Conservation (phyloP, 2,329 filamentous ascomycete genomes). For the Neonectria sp. region DNA sequence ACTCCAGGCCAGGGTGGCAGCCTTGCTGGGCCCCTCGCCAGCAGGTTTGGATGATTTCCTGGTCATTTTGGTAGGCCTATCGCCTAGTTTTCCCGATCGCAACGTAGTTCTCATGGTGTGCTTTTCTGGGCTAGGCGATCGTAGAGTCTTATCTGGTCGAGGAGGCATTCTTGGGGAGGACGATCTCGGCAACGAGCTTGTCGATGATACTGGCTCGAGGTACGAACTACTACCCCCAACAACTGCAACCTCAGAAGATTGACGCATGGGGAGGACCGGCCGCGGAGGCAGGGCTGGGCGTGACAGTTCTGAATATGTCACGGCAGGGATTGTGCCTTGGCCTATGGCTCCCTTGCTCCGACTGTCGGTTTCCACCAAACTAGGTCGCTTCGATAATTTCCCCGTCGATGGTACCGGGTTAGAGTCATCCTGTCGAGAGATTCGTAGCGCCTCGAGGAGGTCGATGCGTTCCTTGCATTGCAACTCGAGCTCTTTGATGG, state of each 20-base stretch:
- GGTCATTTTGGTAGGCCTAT: constrained; percentile 58
- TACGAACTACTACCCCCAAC: constrained; percentile 51
- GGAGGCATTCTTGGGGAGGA: constrained; percentile 53
- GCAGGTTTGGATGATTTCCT: constrained; percentile 60
- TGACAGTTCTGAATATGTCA: constrained; percentile 86
- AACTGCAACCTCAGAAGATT: constrained; percentile 65
- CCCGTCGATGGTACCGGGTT: constrained; percentile 35
- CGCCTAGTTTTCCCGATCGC: constrained; percentile 62
- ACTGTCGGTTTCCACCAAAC: constrained; percentile 37
- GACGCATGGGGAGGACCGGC: constrained; percentile 68
- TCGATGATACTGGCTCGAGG: constrained; percentile 30
- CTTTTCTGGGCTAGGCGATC: constrained; percentile 72
- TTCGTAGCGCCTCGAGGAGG: constrained; percentile 83
- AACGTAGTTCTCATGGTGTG: constrained; percentile 75
- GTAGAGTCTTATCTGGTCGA: constrained; percentile 56
- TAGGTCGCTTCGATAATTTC: constrained; percentile 43
- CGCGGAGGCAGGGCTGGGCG: constrained; percentile 73
- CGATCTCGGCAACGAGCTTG: constrained; percentile 45
- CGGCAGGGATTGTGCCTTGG: constrained; percentile 84
- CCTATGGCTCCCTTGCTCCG: constrained; percentile 77
- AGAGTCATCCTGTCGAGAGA: constrained; percentile 66
- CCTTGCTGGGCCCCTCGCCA: constrained; percentile 72
- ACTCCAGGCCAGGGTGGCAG: constrained; percentile 75
- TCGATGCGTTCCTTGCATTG: constrained; percentile 96
- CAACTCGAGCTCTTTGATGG: constrained; percentile 84